Conservation (phyloP, 2,329 filamentous ascomycete species). For the Bipolaris oryzae region DNA sequence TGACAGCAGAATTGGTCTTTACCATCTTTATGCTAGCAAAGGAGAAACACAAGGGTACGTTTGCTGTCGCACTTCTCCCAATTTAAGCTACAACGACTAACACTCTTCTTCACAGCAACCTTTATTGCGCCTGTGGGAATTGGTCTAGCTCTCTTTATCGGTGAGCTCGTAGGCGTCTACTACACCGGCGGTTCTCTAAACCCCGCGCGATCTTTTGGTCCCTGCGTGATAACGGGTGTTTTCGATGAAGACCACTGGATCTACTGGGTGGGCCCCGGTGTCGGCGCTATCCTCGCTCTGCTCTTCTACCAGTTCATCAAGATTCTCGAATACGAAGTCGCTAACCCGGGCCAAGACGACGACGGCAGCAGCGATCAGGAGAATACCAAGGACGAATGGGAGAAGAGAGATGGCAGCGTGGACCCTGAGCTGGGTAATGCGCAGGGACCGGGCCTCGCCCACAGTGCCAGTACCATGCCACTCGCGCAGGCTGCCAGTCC, state of each 20-base stretch:
- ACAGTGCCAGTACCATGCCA: not conserved
- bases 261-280: slow-evolving; percentile 56
- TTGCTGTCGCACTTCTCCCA: not conserved
- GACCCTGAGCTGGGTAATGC: slow-evolving; percentile 4
- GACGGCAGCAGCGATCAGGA: slow-evolving; percentile 36
- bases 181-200: slow-evolving; percentile 56
- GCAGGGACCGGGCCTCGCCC: not conserved
- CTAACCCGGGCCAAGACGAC: slow-evolving; percentile 46
- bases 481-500: not conserved
- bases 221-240: slow-evolving; percentile 49
- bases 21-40: slow-evolving; percentile 65
- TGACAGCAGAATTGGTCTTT: slow-evolving; percentile 47
- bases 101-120: slow-evolving; percentile 54
- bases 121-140: slow-evolving; percentile 74
- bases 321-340: slow-evolving; percentile 47
- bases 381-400: slow-evolving; percentile 21
- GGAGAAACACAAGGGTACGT: slow-evolving; percentile 67
- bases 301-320: slow-evolving; percentile 58
- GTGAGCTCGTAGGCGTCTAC: slow-evolving; percentile 58
- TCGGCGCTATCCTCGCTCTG: slow-evolving; percentile 54
- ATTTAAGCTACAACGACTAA: not conserved
- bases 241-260: slow-evolving; percentile 57
- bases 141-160: slow-evolving; percentile 72
- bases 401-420: slow-evolving; percentile 16
- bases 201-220: slow-evolving; percentile 55